Percentiles rank a stretch among this genome's conserved stretches.
Evolutionary conservation across 2,329 filamentous ascomycete genomes (phyloP).

Genomic region (Calonectria leucothoes): DNA sequence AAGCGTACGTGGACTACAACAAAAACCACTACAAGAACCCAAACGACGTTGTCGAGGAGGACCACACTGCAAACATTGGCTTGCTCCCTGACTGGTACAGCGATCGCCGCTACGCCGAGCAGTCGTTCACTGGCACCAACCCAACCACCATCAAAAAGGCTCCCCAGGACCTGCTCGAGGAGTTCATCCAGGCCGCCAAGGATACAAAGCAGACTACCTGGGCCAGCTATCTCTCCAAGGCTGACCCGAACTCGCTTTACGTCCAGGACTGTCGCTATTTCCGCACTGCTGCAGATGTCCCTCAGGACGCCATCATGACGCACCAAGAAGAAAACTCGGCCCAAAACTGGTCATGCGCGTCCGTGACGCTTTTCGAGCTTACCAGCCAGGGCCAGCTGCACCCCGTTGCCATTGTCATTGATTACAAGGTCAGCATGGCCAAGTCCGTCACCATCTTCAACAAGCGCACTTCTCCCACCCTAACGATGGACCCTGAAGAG

Average conservation of each 20-base stretch:
- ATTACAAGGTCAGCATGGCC: conserved; percentile 56
- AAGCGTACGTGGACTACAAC: background rate
- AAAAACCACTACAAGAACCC: background rate
- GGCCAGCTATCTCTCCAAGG: conserved; percentile 41
- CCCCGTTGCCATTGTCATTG: conserved; percentile 60
- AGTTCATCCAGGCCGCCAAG: conserved; percentile 50
- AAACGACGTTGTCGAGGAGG: background rate
- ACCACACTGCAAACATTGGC: conserved; percentile 43
- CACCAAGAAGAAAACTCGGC: conserved; percentile 42
- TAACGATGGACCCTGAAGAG: conserved; percentile 36
- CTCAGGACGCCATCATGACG: conserved; percentile 38
- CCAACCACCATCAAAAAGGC: conserved; percentile 58
- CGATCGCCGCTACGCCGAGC: conserved; percentile 57
- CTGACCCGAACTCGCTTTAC: conserved; percentile 48
- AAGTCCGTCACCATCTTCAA: conserved; percentile 63
- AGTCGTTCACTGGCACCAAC: conserved; percentile 57
- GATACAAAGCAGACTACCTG: conserved; percentile 46
- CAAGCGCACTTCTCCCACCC: conserved; percentile 48
- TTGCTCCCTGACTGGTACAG: conserved; percentile 54
- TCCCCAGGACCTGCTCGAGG: conserved; percentile 44
- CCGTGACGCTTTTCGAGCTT: conserved; percentile 57
- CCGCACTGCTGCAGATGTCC: conserved; percentile 48
- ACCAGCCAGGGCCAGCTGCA: conserved; percentile 57
- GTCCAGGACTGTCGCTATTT: conserved; percentile 59
- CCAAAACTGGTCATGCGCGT: conserved; percentile 51